Base-by-base conservation (phyloP, 192 early-diverging fungal species). In the Spinellus fusiger region DNA sequence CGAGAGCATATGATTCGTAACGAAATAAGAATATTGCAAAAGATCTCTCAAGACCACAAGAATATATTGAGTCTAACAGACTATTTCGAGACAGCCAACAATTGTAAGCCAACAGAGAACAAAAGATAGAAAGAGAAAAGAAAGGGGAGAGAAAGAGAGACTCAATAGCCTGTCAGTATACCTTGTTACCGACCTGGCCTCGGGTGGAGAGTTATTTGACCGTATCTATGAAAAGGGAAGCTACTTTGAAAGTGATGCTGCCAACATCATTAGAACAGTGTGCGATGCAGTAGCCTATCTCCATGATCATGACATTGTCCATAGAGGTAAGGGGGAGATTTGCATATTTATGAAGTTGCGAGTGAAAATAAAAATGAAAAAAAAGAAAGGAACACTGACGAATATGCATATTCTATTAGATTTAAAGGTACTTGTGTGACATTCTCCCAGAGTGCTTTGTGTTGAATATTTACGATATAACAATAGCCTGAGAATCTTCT, bases 181-280 rank as follows among this genome's bases (percentile, higher is more conserved):
- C 59, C 62, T 93, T 35, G 82, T 93, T n/a, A 89, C 83, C 12
- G 91, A 91, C 62, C 71, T 87, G 40, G 89, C 85, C 25, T 80
- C 79, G 3, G 96, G 96, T 29, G 95, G 95, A 28, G 96, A 99
- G 72, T 75, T 99, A 27, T 98, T 97, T 70, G 90, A 96, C 62
- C 79, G 89, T 40, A 90, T 99, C 52, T 83, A 70, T 65, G 78
- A 69, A 49, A 81, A 82, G 74, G 85, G 70, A 49, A 84, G 57
- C 55, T 89, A 90, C 46, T 80, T 75, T 58, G 96, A 99, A 72
- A 61, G 72, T 4, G 93, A 96, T 62, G 94, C 93, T 6, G 87
- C 89, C 7, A 54, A 82, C 38, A 83, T 96, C 49, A 80, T 97
- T 34, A 73, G 77, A 23, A 88, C 84, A 31, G 82, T 99, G 53